Evolutionary conservation across 495 filamentous ascomycete species (phyloP), one percentile per base, ranked within the genome.

Genomic region (Trichoderma erinaceum): DNA sequence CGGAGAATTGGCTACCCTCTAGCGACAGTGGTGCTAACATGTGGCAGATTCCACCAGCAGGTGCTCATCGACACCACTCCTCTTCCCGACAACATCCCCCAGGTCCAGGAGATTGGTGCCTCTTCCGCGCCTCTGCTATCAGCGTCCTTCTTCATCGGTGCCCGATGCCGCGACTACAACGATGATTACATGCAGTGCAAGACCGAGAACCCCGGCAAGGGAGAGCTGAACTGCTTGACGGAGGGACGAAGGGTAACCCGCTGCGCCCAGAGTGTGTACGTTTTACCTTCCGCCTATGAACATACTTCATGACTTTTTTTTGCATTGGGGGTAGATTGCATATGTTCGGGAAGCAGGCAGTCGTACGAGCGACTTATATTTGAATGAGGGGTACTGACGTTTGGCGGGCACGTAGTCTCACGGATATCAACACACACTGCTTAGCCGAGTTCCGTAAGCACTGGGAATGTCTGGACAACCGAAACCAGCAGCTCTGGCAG

Each of bases 131-230:
- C 95, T 48, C 84, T 99, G 29, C 80, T 93, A 43, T 94, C 90
- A 70, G 96, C 95, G 21, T 86, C 92, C n/a, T 99, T 88, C 85
- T 98, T 97, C 76, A 99, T 99, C 77, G 95, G 95, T 63, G 93
- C 92, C 69, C 88, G 93, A 73, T 99, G 95, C 87, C 88, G 86
- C 74, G 83, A 90, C 63, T 99, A 92, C 83, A 99, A 97, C 80
- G 95, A 99, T 82, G 95, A 99, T 80, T 99, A 87, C 80, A 98
- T 99, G 93, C 88, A 95, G 80, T 99, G 95, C 88, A 99, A 98
- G 88, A 90, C 85, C 65, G 91, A 96, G 82, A 85, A 83, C 73
- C 85, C 91, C 63, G 96, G 95, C 66, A 86, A 82, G 79, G 96
- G 94, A 69, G 96, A 98, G 82, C 78, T 96, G 64, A 92, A 97